Base-by-base conservation (phyloP, 2,329 filamentous ascomycete species). In the Paracorniculantispora psalliotae region DNA sequence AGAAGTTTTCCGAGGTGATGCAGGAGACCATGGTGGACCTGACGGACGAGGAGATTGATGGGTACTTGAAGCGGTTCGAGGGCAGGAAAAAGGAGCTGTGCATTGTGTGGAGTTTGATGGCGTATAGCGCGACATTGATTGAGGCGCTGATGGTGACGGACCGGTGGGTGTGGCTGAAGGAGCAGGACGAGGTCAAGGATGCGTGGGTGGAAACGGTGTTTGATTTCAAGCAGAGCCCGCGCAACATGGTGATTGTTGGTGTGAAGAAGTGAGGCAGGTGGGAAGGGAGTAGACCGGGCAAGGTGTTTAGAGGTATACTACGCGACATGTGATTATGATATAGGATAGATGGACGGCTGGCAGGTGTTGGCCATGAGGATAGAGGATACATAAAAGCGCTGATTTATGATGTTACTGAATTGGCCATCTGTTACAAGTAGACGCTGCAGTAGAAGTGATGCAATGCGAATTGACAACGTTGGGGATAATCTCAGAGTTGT, bases 121-220 rank as follows among this genome's bases (percentile, higher is more conserved):
- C 94, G 1, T 97, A 96, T 67, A 96, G 91, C 71, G 92, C 93
- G 2, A 85, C 85, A 21, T 88, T 96, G 4, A 87, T 96, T 2
- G 94, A 99, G 77, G 91, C 91, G 33, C 78, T 96, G 61, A 93
- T 99, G 67, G 91, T 96, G 54, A 85, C 88, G 48, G 94, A 99
- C 77, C 82, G 94, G 48, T 99, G 91, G 90, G 77, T 90, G 62
- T 99, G 88, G 75, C 77, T 99, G 65, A 82, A 79, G 60, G 93
- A 99, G 75, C 90, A 96, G 65, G 68, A 76, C 52, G 82, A 88
- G 7, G 86, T 92, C 47, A 77, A 82, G 63, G 82, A 89, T 63
- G 89, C 87, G 61, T 99, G 94, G 94, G 92, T 96, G 5, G 91
- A 97, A 76, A 81, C 89, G 1, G 92, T 97, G 4, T 97, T 97